These are phyloP conservation scores for Uronychia binucleata DNA, from an alignment of 73 alveolate species.

Conservation along the genomic window DNA sequence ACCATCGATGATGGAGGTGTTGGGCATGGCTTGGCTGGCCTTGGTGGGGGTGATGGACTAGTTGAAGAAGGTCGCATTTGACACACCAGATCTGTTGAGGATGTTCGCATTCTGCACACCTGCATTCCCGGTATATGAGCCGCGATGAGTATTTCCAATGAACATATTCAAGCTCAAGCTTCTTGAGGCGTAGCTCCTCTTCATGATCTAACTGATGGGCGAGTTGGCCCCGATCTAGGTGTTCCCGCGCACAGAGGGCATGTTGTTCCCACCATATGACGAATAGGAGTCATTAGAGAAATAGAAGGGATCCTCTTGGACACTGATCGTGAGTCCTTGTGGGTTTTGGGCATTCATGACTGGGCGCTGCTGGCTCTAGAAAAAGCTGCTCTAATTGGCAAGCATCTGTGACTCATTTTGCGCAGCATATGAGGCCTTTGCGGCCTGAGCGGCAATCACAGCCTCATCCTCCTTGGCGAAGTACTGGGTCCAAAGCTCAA, in stretches of 20 bases:
- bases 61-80: neutral
- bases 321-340: no score
- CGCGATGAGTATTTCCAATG: neutral
- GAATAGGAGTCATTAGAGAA: neutral
- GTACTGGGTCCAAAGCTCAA: neutral
- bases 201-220: neutral
- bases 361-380: neutral
- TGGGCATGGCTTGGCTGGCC: neutral
- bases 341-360: no score
- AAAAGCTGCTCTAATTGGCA: neutral
- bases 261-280: neutral
- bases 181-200: neutral
- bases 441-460: neutral
- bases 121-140: neutral
- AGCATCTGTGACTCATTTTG: neutral
- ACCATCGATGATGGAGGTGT: neutral
- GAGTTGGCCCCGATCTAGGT: neutral
- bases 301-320: neutral
- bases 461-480: constrained; percentile 2
- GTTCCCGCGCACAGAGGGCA: no score
- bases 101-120: neutral
- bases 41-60: neutral
- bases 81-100: neutral
- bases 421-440: neutral
- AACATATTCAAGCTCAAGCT: neutral